phyloP scores from a whole-genome alignment of 495 filamentous ascomycete genomes.

The Entonaema liquescens region DNA sequence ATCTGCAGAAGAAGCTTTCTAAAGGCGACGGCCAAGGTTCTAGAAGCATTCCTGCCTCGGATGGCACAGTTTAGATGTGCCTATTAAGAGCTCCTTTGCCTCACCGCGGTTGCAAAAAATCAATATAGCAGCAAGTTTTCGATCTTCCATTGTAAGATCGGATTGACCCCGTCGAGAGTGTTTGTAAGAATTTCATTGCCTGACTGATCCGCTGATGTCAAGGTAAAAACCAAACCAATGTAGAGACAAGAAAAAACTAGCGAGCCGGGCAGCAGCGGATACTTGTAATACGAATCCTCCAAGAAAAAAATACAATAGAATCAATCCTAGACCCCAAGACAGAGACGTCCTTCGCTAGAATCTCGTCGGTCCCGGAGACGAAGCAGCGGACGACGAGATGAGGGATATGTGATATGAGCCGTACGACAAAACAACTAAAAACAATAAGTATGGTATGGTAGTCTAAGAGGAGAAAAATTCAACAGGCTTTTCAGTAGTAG shows the following conservation, averaged over 20 bases:
- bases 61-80: constrained; percentile 7
- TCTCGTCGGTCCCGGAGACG: neutral
- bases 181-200: constrained; percentile 5
- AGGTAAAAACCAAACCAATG: neutral
- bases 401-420: constrained; percentile 27
- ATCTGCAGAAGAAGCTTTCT: neutral
- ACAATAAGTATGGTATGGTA: constrained; percentile 29
- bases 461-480: constrained; percentile 34
- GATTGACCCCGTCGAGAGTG: neutral
- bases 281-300: constrained; percentile 7
- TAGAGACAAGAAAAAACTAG: constrained; percentile 17
- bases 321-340: constrained; percentile 13
- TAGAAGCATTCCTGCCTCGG: neutral
- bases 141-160: constrained; percentile 5
- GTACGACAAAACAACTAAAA: constrained; percentile 21
- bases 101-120: neutral
- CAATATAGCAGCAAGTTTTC: neutral
- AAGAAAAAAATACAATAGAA: constrained; percentile 23
- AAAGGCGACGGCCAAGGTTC: neutral
- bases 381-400: neutral
- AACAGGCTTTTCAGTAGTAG: constrained; percentile 38
- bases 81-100: constrained; percentile 22
- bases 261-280: constrained; percentile 1
- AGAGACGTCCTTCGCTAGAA: neutral
- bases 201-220: constrained; percentile 1